Conservation (phyloP, 495 filamentous ascomycete genomes). For the Xylaria intraflava region DNA sequence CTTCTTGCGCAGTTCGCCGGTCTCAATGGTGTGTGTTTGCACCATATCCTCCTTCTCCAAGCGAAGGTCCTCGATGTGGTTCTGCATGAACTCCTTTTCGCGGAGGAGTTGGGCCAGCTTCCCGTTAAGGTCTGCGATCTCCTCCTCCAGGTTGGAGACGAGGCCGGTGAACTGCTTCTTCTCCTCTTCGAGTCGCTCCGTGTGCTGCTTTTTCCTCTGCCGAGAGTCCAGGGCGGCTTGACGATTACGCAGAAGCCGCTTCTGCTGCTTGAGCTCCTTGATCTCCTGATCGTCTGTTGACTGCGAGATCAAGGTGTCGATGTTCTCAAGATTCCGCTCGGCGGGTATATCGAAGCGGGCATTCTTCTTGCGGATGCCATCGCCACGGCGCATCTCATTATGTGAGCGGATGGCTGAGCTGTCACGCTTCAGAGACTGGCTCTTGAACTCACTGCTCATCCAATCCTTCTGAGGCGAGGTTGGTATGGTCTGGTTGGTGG, state of each 20-base stretch:
- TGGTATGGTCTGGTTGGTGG: constrained; percentile 39
- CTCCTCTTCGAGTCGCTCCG: constrained; percentile 92
- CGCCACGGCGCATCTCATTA: constrained; percentile 73
- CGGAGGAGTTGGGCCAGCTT: constrained; percentile 60
- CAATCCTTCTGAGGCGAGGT: constrained; percentile 51
- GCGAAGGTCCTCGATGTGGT: constrained; percentile 68
- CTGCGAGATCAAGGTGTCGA: constrained; percentile 85
- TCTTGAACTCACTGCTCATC: constrained; percentile 49
- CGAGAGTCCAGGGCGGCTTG: constrained; percentile 97
- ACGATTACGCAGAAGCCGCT: constrained; percentile 87
- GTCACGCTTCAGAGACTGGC: constrained; percentile 61
- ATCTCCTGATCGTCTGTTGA: constrained; percentile 88
- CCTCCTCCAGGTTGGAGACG: constrained; percentile 74
- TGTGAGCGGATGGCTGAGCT: constrained; percentile 73
- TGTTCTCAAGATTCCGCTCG: constrained; percentile 87
- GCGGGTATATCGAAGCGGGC: constrained; percentile 95
- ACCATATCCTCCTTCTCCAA: constrained; percentile 91
- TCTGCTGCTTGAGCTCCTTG: constrained; percentile 98
- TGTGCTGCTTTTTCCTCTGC: constrained; percentile 98
- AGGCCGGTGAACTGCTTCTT: constrained; percentile 79
- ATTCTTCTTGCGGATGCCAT: constrained; percentile 99
- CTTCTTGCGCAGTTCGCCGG: constrained; percentile 91
- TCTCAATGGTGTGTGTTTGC: constrained; percentile 83
- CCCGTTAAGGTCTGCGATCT: constrained; percentile 58
- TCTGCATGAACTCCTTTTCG: constrained; percentile 63